Base-by-base conservation (phyloP, 352 stramenopile genomes). In the Pythium aquatile region DNA sequence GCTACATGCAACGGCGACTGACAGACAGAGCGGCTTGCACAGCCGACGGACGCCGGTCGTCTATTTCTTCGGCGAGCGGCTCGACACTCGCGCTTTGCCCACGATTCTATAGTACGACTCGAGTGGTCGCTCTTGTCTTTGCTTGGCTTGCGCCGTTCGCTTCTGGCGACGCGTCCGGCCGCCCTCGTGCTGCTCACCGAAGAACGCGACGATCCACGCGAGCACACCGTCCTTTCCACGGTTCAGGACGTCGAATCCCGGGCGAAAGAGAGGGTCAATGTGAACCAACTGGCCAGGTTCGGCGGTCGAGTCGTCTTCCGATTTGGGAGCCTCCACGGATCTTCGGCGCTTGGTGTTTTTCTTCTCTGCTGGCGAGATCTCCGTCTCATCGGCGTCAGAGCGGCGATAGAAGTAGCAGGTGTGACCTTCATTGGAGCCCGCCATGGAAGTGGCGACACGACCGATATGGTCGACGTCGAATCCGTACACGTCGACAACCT, bases 331-430 rank as follows among this genome's bases (percentile, higher is more conserved):
- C 48, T 58, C 58, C 10, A 39, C 33, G 13, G 49, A 61, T 67
- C 49, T 47, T 55, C 56, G 54, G 48, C 66, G 61, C 44, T 74
- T 76, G 24, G 56, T 49, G 10, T 66, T 61, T 39, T 67, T 52
- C 29, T 59, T 70, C 35, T 67, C 37, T 30, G 37, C 57, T 1
- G 46, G 40, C 16, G 40, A 54, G 2, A 56, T n/a, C 20, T 32
- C 30, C 20, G 58, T 40, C 17, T 47, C 39, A 37, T 73, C 61
- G 37, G 74, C 51, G 29, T 69, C 39, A 58, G 66, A 37, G 28
- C 81, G 80, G 44, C 81, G 79, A 80, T 99, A 99, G 65, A 99
- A 97, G 77, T 99, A 99, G 63, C 96, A 98, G 48, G 87, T 97
- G 65, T 99, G 97, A 9, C 89, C 85, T 74, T 99, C 97, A 67